phyloP scores from a whole-genome alignment of 2,329 filamentous ascomycete genomes.

The Myriosclerotinia duriaeana region DNA sequence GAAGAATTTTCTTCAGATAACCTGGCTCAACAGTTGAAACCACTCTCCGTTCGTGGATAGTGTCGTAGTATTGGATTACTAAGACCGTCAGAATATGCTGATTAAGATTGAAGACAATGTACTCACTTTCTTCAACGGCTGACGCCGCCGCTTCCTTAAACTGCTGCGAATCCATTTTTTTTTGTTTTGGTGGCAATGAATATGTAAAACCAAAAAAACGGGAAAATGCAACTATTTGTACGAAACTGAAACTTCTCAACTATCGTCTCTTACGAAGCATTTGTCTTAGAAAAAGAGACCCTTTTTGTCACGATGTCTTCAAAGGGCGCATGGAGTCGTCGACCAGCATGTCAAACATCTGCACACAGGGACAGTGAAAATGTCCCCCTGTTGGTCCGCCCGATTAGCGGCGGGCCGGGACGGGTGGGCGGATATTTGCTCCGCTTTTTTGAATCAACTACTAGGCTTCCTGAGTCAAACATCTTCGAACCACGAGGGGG shows the following conservation, averaged over 20 bases:
- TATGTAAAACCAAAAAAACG: background rate
- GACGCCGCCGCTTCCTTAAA: slow-evolving; percentile 76
- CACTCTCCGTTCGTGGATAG: slow-evolving; percentile 67
- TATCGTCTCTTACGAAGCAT: background rate
- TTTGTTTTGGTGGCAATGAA: background rate
- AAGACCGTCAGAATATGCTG: slow-evolving; percentile 27
- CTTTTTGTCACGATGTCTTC: background rate
- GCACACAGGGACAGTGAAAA: background rate
- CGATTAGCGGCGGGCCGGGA: too few relatives aligned
- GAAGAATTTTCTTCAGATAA: slow-evolving; percentile 79
- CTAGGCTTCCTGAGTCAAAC: background rate
- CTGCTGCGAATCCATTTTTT: slow-evolving; percentile 71
- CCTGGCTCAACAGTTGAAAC: slow-evolving; percentile 78
- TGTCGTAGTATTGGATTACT: slow-evolving; percentile 86
- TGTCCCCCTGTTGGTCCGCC: too few relatives aligned
- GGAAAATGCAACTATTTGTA: background rate
- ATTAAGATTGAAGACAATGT: background rate
- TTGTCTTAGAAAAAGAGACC: background rate
- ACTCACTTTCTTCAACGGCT: slow-evolving; percentile 79
- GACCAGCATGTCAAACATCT: background rate
- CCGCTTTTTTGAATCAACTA: background rate
- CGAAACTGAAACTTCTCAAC: too few relatives aligned
- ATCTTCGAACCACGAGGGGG: background rate
- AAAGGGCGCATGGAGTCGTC: background rate
- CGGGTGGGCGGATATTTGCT: background rate